Conservation (phyloP, 2,329 filamentous ascomycete genomes). For the Fusarium caatingaense region DNA sequence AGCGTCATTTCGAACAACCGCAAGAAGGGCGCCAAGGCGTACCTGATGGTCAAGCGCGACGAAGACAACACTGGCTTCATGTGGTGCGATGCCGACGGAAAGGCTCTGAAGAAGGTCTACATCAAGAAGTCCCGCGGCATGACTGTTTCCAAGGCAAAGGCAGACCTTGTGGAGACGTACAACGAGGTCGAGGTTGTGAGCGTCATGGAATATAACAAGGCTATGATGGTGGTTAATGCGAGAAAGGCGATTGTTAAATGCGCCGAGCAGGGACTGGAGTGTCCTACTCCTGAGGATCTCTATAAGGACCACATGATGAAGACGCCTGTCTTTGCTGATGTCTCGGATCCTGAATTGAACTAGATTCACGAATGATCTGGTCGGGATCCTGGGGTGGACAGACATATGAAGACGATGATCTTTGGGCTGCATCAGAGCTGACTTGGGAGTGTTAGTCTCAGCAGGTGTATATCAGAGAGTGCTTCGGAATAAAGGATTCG, state of each 20-base stretch:
- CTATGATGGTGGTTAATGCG: neutral
- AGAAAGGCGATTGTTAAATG: neutral
- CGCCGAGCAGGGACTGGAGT: neutral
- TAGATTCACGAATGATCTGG: neutral
- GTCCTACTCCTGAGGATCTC: neutral
- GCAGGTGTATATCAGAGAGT: accelerated
- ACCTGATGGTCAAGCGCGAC: neutral
- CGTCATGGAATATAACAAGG: neutral
- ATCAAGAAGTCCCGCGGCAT: neutral
- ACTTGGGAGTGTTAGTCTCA: too few species aligned
- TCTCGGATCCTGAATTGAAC: slow-evolving; percentile 2
- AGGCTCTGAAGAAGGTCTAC: neutral
- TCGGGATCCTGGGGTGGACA: accelerated
- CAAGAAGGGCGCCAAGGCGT: slow-evolving; percentile 1
- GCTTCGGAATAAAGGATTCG: neutral
- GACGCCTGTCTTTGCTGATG: neutral
- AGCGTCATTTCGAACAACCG: neutral
- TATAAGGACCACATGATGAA: neutral
- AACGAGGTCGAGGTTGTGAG: neutral
- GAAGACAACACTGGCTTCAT: neutral
- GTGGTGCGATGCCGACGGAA: slow-evolving; percentile 2
- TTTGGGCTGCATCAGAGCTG: neutral
- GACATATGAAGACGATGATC: accelerated
- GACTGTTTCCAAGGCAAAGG: accelerated
- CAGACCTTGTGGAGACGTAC: neutral